Base-by-base conservation (phyloP, 2,329 filamentous ascomycete genomes). In the Diaporthe ilicicola region DNA sequence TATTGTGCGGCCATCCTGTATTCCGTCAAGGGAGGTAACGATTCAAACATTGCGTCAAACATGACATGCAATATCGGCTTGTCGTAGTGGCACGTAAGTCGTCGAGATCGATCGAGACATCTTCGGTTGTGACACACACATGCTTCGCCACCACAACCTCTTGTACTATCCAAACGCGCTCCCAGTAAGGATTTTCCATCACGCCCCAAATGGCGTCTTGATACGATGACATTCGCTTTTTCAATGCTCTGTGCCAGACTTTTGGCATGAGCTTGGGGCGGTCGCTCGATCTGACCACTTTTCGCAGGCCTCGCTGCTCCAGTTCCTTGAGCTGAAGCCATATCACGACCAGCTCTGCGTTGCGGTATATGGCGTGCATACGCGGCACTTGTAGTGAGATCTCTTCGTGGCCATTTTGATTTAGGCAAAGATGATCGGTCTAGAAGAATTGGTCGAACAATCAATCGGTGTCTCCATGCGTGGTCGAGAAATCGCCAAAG, bases 211-310 rank as follows among this genome's bases (percentile, higher is more conserved):
- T 42, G 17, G 12, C 15, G 0, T 27, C 34, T 7, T 15, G 8
- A 44, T 32, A 12, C 0, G 1, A 2, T 1, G 4, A 29, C 2
- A 44, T 2, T 39, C 53, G 53, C 32, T 39, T 2, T 13, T 9
- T 3, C 1, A 54, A 13, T 2, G 3, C 1, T 17, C 0, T 2
- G 7, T n/a, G 13, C n/a, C 7, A 42, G 4, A 2, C 0, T 9
- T n/a, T 6, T 5, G 39, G 34, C 56, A 27, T 27, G 4, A 29
- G 27, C 17, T 61, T 61, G 0, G 9, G 15, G 24, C 6, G 32
- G 1, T 15, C 1, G 5, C 2, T 0, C 6, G 8, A 48, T 17
- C 22, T 48, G 1, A 53, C 4, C 15, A 53, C 0, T n/a, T 42
- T 19, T 19, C 17, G 46, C 3, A 67, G 50, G 37, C 0, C 3